Conservation (phyloP, 179 eudicot genomes). For the Corrigiola litoralis region DNA sequence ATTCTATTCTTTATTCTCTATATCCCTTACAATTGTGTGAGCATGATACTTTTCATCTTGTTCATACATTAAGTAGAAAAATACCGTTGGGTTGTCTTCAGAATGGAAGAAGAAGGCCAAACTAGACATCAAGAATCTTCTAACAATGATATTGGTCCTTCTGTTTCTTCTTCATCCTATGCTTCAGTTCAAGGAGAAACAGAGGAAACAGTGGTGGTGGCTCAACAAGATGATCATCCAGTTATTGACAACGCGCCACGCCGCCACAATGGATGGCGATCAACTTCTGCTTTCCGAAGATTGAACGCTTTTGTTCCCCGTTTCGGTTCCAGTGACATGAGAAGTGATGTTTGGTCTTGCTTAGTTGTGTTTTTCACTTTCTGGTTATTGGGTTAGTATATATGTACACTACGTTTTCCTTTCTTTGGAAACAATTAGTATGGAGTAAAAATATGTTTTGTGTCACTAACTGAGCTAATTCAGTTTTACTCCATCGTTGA, state of each 20-base stretch:
- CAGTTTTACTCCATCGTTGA: background rate
- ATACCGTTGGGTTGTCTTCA: background rate
- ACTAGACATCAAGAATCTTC: background rate
- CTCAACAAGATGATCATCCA: constrained; percentile 14
- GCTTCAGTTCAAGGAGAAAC: constrained; percentile 20
- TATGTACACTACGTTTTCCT: background rate
- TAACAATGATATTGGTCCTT: background rate
- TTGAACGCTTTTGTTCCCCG: constrained; percentile 14
- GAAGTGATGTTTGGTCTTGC: constrained; percentile 42
- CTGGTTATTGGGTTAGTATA: constrained; percentile 49
- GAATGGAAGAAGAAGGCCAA: constrained; percentile 28
- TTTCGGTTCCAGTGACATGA: constrained; percentile 9
- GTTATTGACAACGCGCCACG: no score
- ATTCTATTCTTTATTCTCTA: background rate
- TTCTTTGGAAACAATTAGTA: no score
- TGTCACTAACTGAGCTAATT: background rate
- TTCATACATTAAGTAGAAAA: background rate
- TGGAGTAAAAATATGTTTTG: no score
- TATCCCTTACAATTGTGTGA: no score
- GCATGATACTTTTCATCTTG: background rate
- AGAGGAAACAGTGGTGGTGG: constrained; percentile 17
- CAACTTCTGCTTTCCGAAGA: constrained; percentile 14
- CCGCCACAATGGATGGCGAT: constrained; percentile 4
- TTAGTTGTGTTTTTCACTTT: constrained; percentile 39
- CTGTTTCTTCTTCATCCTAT: constrained; percentile 18